These are phyloP conservation scores for Amanita pseudoporphyria DNA, from an alignment of 768 basidiomycete genomes.

Conservation along the genomic window DNA sequence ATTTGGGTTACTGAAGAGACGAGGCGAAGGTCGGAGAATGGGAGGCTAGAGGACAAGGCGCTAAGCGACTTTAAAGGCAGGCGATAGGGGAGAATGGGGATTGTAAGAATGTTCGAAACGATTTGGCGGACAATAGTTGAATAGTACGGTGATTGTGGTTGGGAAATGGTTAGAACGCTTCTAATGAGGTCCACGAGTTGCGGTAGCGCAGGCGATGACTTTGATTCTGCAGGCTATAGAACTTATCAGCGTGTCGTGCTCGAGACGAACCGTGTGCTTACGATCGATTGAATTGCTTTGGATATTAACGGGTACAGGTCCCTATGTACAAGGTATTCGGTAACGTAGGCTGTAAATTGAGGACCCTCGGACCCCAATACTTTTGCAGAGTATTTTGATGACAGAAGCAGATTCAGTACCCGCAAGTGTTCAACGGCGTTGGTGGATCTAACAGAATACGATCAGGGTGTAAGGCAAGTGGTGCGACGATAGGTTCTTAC, in stretches of 20 bases:
- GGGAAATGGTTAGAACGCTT: conserved; percentile 25
- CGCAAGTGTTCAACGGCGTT: conserved; percentile 37
- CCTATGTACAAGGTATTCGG: conserved; percentile 36
- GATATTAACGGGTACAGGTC: conserved; percentile 36
- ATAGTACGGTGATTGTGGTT: conserved; percentile 16
- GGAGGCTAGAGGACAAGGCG: conserved; percentile 54
- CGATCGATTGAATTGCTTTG: conserved; percentile 35
- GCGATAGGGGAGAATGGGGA: conserved; percentile 74
- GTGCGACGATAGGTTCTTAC: conserved; percentile 27
- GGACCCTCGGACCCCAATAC: conserved; percentile 22
- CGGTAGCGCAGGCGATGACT: conserved; percentile 41
- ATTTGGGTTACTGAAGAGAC: conserved; percentile 13
- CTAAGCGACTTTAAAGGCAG: conserved; percentile 54
- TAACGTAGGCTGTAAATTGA: conserved; percentile 23
- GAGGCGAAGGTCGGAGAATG: conserved; percentile 29
- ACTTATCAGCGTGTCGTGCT: conserved; percentile 2
- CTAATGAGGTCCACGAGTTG: conserved; percentile 38
- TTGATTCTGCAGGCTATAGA: conserved; percentile 46
- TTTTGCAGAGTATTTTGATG: conserved; percentile 14
- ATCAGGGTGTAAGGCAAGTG: background rate
- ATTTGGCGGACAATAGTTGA: conserved; percentile 28
- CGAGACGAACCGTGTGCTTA: conserved; percentile 22
- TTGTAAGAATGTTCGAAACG: conserved; percentile 49
- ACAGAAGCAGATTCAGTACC: conserved; percentile 41
- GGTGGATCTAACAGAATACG: conserved; percentile 30